Base-by-base conservation (phyloP, 768 basidiomycete species). In the Mycena filopes region DNA sequence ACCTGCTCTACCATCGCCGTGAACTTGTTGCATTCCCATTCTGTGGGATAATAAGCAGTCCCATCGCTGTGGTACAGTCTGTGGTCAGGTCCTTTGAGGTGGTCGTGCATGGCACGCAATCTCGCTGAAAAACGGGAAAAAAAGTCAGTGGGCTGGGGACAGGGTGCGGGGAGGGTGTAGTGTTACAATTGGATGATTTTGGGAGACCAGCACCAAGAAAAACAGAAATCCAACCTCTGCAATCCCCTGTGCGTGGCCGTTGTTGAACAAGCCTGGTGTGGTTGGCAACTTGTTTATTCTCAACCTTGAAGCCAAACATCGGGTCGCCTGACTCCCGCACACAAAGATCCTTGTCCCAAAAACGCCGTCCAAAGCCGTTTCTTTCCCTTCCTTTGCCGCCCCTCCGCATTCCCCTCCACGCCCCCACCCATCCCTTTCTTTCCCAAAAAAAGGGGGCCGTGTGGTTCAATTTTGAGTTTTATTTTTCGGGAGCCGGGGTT, bases 241-340 rank as follows among this genome's bases (percentile, higher is more conserved):
- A 53, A 28, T 53, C 63, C 45, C 58, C 57, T 66, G 54, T 47
- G 15, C 31, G 55, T 60, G 65, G 65, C 51, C 29, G 53, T 60
- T 31, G 58, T 60, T 60, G 58, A 60, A 66, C 64, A 55, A 49
- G 47, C 47, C 56, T n/a, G 21, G 62, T 54, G 49, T 63, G 61
- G 55, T 63, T 63, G 53, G 45, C 64, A 60, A 55, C 53, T 26
- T 65, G 59, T 66, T 60, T 66, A 59, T 36, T 31, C 2, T 4
- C 23, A 4, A 20, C 3, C 20, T 5, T 10, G 20, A 20, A 20
- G 49, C 31, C 55, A 64, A 64, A 57, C 55, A 64, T 33, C 43
- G 38, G 55, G 26, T 43, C 63, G 55, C 62, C 54, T 65, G 63
- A 59, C 51, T 55, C 46, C 16, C 41, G 21, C 55, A n/a, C 26